Evolutionary conservation across 441 rosid species (phyloP), one percentile per base, ranked within the genome.

Genomic region (Eutrema salsugineum): DNA sequence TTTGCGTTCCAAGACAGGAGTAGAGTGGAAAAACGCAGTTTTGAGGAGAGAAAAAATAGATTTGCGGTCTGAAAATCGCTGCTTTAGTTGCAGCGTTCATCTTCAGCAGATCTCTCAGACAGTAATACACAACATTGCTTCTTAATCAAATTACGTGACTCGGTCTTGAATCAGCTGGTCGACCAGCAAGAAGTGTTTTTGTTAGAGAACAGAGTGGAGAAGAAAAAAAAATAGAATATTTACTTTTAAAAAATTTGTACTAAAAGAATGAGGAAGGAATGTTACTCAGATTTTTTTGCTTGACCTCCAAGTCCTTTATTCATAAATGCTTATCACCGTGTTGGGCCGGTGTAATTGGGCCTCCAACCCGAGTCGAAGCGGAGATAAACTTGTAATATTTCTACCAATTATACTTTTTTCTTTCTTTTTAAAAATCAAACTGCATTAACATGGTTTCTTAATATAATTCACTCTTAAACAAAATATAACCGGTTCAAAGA

Each of bases 1-100:
- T 81, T 79, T 87, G 76, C 91, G 88, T 78, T 91, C 91, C 56
- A 91, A 83, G 65, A 88, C 85, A 2, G 93, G 83, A 20, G 94
- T 84, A 59, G 90, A 86, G 57, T 91, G 97, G 35, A 93, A 87
- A 53, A 87, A 77, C 62, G 85, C 87, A 16, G 83, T 72, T 30
- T 80, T 77, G 32, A 79, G 76, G 27, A 57, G 80, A 61, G 61
- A 70, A 56, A 56, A 54, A 28, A 61, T 78, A 68, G 71, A 55
- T 66, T 70, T 80, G 83, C 28, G 79, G 81, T 68, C 70, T 78
- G 11, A 63, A 77, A 73, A 77, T 60, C 47, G 85, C 84, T 11
- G 86, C 76, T 79, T 76, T 88, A n/a, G 66, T 22, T 7, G 77
- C 63, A 39, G 68, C 40, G 46, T 79, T 86, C 96, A 85, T 88